Conservation (phyloP, 2,329 filamentous ascomycete species). For the Boeremia lycopersici region DNA sequence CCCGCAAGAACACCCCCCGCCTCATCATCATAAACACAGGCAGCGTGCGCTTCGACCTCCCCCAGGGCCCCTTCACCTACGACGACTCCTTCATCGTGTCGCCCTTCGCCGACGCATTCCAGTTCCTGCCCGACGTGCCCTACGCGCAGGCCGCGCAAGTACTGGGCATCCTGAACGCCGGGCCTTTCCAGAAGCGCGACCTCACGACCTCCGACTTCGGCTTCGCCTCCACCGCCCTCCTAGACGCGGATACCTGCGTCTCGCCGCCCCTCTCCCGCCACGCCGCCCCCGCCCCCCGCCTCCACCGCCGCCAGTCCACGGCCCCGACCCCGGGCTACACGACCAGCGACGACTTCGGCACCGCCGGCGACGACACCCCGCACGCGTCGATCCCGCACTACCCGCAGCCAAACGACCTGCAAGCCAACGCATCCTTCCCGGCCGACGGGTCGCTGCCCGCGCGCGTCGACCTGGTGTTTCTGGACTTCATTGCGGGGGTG, state of each 20-base stretch:
- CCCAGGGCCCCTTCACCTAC: conserved; percentile 66
- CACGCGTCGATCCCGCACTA: conserved; percentile 58
- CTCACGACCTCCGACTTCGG: conserved; percentile 41
- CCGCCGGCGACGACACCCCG: conserved; percentile 61
- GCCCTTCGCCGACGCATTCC: conserved; percentile 60
- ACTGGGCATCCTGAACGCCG: conserved; percentile 53
- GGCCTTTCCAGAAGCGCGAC: conserved; percentile 43
- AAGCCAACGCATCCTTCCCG: conserved; percentile 58
- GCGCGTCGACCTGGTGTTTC: conserved; percentile 60
- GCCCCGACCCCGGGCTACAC: conserved; percentile 57
- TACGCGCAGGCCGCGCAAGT: conserved; percentile 54
- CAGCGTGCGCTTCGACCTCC: conserved; percentile 65
- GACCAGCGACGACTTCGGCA: conserved; percentile 63
- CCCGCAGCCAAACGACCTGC: conserved; percentile 57
- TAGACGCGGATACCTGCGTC: conserved; percentile 54
- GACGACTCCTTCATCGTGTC: conserved; percentile 61
- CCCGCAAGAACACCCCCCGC: conserved; percentile 57
- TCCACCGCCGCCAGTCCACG: conserved; percentile 57
- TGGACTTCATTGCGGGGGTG: conserved; percentile 55
- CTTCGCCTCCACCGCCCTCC: conserved; percentile 45
- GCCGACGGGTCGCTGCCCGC: conserved; percentile 50
- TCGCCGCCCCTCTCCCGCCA: conserved; percentile 51
- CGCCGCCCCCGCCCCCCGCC: conserved; percentile 45
- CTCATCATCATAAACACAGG: conserved; percentile 67
- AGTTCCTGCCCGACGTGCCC: conserved; percentile 60